Percentiles rank a stretch among this genome's conserved stretches.
Conservation (phyloP, 371 early-diverging fungal genomes). For the Mortierella sp. region DNA sequence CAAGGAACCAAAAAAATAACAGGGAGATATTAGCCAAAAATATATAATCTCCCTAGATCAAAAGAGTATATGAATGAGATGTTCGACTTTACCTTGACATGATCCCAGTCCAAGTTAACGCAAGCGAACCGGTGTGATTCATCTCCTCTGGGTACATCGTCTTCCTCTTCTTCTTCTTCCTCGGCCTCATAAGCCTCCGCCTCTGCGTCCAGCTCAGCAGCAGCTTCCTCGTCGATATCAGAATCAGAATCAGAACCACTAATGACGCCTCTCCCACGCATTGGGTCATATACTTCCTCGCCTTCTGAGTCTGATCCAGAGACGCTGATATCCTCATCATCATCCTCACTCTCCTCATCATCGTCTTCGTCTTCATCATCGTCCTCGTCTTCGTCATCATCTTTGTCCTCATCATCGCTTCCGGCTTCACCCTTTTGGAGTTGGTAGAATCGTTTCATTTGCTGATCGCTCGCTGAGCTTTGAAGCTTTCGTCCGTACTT, state of each 20-base stretch:
- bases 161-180: constrained; percentile 70
- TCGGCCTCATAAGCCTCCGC: constrained; percentile 62
- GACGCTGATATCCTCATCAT: constrained; percentile 45
- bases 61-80: not conserved
- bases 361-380: constrained; percentile 57
- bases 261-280: constrained; percentile 86
- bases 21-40: not conserved
- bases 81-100: constrained; percentile 68
- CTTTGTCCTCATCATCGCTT: constrained; percentile 47
- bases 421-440: constrained; percentile 59
- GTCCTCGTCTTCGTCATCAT: constrained; percentile 53
- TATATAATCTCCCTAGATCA: not conserved
- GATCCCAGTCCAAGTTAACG: constrained; percentile 98
- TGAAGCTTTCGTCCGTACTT: constrained; percentile 85
- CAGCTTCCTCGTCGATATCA: constrained; percentile 64
- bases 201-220: constrained; percentile 57
- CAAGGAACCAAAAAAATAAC: not conserved
- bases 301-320: constrained; percentile 48
- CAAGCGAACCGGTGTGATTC: constrained; percentile 91
- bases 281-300: constrained; percentile 73
- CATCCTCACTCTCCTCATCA: constrained; percentile 64
- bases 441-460: constrained; percentile 70
- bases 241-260: constrained; percentile 68
- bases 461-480: constrained; percentile 63
- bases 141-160: constrained; percentile 83